Percentiles rank a stretch among this genome's conserved stretches.
Evolutionary conservation across 495 filamentous ascomycete genomes (phyloP).

Genomic region (Aspergillus hancockii): DNA sequence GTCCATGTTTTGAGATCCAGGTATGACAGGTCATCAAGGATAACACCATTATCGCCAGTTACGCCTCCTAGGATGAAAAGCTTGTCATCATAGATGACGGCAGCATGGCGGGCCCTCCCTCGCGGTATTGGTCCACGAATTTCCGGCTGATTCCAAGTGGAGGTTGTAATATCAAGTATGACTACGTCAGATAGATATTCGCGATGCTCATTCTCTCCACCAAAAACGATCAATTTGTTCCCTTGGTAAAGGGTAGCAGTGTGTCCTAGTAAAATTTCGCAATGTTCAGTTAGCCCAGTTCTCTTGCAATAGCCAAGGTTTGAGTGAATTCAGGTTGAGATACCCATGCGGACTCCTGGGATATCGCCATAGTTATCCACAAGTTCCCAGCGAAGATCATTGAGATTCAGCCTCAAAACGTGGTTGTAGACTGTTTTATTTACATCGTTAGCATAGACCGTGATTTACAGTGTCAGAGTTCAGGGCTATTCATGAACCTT

Average conservation of each 20-base stretch:
- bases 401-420: slow-evolving; percentile 82
- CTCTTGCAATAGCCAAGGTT: not conserved
- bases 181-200: slow-evolving; percentile 94
- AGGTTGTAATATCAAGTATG: slow-evolving; percentile 90
- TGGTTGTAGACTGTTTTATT: slow-evolving; percentile 82
- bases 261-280: slow-evolving; percentile 64
- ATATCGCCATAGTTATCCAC: slow-evolving; percentile 99
- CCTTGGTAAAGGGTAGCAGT: slow-evolving; percentile 94
- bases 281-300: slow-evolving; percentile 3
- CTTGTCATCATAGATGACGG: slow-evolving; percentile 94
- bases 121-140: slow-evolving; percentile 80
- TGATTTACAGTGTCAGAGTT: not conserved
- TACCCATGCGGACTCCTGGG: slow-evolving; percentile 96
- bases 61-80: slow-evolving; percentile 92
- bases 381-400: slow-evolving; percentile 85
- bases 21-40: slow-evolving; percentile 93
- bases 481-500: slow-evolving; percentile 51
- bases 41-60: slow-evolving; percentile 80
- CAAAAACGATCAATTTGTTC: slow-evolving; percentile 92
- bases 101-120: slow-evolving; percentile 88
- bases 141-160: slow-evolving; percentile 89
- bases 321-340: slow-evolving; percentile 25
- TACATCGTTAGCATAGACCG: slow-evolving; percentile 14
- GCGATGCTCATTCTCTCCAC: slow-evolving; percentile 95
- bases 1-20: slow-evolving; percentile 96